Evolutionary conservation across 148 eudicot species (phyloP), one percentile per base, ranked within the genome.

Genomic region (Mesembryanthemum crystallinum): DNA sequence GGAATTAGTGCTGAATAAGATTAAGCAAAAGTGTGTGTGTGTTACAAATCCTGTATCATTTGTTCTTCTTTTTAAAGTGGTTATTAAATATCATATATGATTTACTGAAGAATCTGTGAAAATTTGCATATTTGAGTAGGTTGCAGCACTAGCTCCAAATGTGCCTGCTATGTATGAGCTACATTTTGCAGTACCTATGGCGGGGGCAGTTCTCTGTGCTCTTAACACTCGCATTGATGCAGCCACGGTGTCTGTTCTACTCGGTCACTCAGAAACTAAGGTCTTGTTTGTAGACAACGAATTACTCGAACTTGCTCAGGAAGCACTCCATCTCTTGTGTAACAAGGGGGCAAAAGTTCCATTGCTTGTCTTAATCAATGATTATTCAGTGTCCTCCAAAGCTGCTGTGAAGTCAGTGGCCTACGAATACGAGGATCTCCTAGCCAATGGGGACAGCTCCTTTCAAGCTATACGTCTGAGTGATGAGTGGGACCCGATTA

Each of bases 111-210:
- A n/a, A 1, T 67, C 49, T 64, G 28, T n/a, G n/a, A n/a, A 1
- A 10, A 47, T 69, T 28, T 10, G 8, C 75, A 32, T 39, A 18
- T 43, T 43, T 74, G 74, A 74, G 61, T 83, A 89, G 93, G 91
- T 88, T 73, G 88, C 91, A 39, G 76, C 84, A 1, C 72, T 89
- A 58, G 85, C 86, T 76, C 91, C 91, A 67, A 89, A 89, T 45
- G 75, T 89, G 28, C 91, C 93, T n/a, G 88, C 88, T 69, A 82
- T 86, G 84, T 82, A 87, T 33, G 93, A 89, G 87, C 82, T 89
- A 24, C 93, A 89, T 78, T 88, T 89, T 66, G 93, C 84, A 23
- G 88, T 85, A 24, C 88, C 91, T 12, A 89, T 89, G 91, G 89
- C 91, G 0, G 93, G 93, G 13, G 91, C 83, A 10, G 64, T 86